A percentile compares a stretch with the other conserved stretches of the same genome.
Conservation (phyloP, 1,284 basidiomycete genomes). For the Ustilago bromivora region DNA sequence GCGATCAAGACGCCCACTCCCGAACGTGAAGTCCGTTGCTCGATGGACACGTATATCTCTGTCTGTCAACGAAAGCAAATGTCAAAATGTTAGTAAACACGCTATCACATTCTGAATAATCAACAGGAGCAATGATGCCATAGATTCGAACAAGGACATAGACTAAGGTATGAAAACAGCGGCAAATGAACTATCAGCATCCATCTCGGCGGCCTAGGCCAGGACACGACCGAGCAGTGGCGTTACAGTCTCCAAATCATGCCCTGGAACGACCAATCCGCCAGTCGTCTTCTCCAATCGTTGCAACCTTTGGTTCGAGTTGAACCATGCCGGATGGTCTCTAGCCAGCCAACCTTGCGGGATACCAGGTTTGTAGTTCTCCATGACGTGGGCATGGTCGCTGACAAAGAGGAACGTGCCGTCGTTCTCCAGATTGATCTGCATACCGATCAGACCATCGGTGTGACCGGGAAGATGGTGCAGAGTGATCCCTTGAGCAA, state of each 20-base stretch:
- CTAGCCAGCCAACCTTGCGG: slow-evolving; percentile 61
- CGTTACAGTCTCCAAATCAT: slow-evolving; percentile 45
- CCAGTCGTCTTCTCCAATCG: slow-evolving; percentile 54
- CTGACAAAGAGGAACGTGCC: slow-evolving; percentile 59
- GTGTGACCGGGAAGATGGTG: slow-evolving; percentile 67
- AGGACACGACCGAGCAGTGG: slow-evolving; percentile 41
- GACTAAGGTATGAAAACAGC: too few relatives aligned
- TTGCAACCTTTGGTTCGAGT: slow-evolving; percentile 57
- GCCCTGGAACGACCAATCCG: slow-evolving; percentile 53
- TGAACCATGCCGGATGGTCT: slow-evolving; percentile 62
- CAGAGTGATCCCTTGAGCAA: slow-evolving; percentile 61
- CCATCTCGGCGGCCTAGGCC: slow-evolving; percentile 10
- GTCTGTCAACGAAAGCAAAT: too few relatives aligned
- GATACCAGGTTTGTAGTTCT: slow-evolving; percentile 56
- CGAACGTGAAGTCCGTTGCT: neutral
- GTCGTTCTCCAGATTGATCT: slow-evolving; percentile 58
- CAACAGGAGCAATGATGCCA: neutral
- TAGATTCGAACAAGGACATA: neutral
- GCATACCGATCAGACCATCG: slow-evolving; percentile 61
- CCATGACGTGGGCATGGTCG: slow-evolving; percentile 57
- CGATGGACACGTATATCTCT: neutral
- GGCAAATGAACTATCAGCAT: neutral
- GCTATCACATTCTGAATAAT: neutral
- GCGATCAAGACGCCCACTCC: too few relatives aligned
- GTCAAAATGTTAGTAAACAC: neutral